Percentiles rank a stretch among this genome's conserved stretches.
Evolutionary conservation across 2,329 filamentous ascomycete genomes (phyloP).

Genomic region (Alternaria sp.): DNA sequence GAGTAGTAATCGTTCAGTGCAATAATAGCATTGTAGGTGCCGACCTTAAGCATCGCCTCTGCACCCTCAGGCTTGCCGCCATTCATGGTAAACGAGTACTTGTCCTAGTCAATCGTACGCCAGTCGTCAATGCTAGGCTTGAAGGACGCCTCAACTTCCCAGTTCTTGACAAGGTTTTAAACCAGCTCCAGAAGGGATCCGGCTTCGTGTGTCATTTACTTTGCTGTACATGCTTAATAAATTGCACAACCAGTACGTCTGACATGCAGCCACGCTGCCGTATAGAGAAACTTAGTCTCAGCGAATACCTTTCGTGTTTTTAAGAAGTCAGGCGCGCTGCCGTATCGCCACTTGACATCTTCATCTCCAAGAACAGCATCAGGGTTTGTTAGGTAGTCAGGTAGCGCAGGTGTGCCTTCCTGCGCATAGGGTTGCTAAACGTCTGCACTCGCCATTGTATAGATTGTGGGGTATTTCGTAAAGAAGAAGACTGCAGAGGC

Average conservation of each 20-base stretch:
- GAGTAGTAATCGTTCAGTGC: slow-evolving; percentile 70
- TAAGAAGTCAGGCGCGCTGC: slow-evolving; percentile 68
- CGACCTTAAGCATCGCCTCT: slow-evolving; percentile 71
- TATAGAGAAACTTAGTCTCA: slow-evolving; percentile 59
- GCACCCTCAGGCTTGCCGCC: slow-evolving; percentile 65
- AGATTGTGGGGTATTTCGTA: neutral
- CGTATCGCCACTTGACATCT: slow-evolving; percentile 67
- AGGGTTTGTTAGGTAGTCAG: slow-evolving; percentile 67
- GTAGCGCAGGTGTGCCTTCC: slow-evolving; percentile 53
- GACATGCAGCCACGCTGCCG: neutral
- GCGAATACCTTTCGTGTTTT: slow-evolving; percentile 68
- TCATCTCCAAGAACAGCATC: slow-evolving; percentile 66
- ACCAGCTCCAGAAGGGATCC: slow-evolving; percentile 68
- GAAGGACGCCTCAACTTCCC: slow-evolving; percentile 76
- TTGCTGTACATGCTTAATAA: slow-evolving; percentile 57
- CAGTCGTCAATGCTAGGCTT: slow-evolving; percentile 69
- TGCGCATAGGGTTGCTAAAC: slow-evolving; percentile 36
- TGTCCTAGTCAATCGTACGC: slow-evolving; percentile 68
- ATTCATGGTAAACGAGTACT: slow-evolving; percentile 71
- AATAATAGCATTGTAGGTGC: slow-evolving; percentile 75
- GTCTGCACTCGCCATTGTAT: slow-evolving; percentile 41
- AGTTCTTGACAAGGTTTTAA: slow-evolving; percentile 76
- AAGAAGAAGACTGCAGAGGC: slow-evolving; percentile 8
- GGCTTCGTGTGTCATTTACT: slow-evolving; percentile 63
- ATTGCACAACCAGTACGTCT: neutral